Evolutionary conservation across 768 basidiomycete species (phyloP).

Genomic region (Gloeopeniophorella convolvens): DNA sequence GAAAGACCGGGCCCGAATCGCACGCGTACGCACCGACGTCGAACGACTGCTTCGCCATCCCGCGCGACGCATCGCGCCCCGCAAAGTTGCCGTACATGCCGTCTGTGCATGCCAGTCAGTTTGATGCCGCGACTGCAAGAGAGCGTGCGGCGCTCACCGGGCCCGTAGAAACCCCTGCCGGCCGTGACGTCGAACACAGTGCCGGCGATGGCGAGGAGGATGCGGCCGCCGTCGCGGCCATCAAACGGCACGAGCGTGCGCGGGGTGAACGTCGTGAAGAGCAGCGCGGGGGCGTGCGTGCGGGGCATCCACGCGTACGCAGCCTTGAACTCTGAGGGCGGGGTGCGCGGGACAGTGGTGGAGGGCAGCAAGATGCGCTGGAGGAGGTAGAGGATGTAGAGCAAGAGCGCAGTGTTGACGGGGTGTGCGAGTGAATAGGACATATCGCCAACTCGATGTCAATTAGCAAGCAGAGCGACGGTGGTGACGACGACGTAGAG

Average conservation of each 20-base stretch:
- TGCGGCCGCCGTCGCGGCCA: slow-evolving; percentile 59
- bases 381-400: slow-evolving; percentile 74
- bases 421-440: slow-evolving; percentile 56
- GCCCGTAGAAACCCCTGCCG: slow-evolving; percentile 91
- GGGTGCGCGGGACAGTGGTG: slow-evolving; percentile 38
- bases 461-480: no score
- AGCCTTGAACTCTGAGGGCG: slow-evolving; percentile 68
- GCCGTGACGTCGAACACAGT: slow-evolving; percentile 90
- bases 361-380: slow-evolving; percentile 70
- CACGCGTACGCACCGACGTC: slow-evolving; percentile 58
- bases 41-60: slow-evolving; percentile 98
- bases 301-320: slow-evolving; percentile 93
- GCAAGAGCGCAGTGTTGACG: slow-evolving; percentile 68
- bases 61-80: slow-evolving; percentile 89
- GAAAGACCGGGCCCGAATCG: not conserved
- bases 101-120: slow-evolving; percentile 38
- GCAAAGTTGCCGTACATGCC: slow-evolving; percentile 99
- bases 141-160: slow-evolving; percentile 48
- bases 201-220: slow-evolving; percentile 81
- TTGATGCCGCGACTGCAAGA: not conserved
- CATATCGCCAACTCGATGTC: slow-evolving; percentile 21
- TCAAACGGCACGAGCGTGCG: slow-evolving; percentile 63
- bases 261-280: slow-evolving; percentile 76
- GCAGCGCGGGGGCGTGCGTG: slow-evolving; percentile 66
- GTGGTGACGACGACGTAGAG: no score